Conservation (phyloP, 2,329 filamentous ascomycete species). For the Alternaria infectoria region DNA sequence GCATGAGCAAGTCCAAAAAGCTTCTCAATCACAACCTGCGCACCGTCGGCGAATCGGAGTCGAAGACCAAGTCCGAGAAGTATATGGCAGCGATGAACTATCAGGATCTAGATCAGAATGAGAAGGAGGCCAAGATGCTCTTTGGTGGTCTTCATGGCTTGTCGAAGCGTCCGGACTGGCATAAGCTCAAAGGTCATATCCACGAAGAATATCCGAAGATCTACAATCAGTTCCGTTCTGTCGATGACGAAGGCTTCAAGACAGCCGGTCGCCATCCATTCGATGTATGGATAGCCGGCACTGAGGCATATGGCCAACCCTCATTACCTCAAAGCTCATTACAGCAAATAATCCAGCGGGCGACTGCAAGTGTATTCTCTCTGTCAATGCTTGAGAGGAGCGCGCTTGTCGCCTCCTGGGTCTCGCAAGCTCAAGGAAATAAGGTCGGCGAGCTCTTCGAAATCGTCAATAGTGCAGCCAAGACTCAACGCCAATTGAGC, state of each 20-base stretch:
- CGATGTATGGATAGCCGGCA: constrained; percentile 21
- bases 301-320: neutral
- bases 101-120: constrained; percentile 13
- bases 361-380: constrained; percentile 12
- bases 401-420: constrained; percentile 21
- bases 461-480: constrained; percentile 8
- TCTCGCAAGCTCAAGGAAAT: constrained; percentile 14
- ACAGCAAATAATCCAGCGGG: constrained; percentile 13
- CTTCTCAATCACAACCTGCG: constrained; percentile 61
- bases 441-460: constrained; percentile 22
- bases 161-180: constrained; percentile 23
- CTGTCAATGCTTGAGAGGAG: constrained; percentile 18
- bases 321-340: neutral
- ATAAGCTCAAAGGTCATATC: constrained; percentile 21
- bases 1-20: constrained; percentile 60
- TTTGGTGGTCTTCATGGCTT: constrained; percentile 16
- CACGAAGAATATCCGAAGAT: constrained; percentile 18
- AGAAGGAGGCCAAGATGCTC: constrained; percentile 4
- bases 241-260: constrained; percentile 24
- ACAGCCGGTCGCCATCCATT: constrained; percentile 33
- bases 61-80: constrained; percentile 27
- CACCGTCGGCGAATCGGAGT: constrained; percentile 18
- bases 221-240: constrained; percentile 22
- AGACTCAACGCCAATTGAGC: constrained; percentile 12
- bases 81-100: constrained; percentile 19